Evolutionary conservation across 805 yeast species (phyloP).

Genomic region (Cyberlindnera nakhonratchasimensis): DNA sequence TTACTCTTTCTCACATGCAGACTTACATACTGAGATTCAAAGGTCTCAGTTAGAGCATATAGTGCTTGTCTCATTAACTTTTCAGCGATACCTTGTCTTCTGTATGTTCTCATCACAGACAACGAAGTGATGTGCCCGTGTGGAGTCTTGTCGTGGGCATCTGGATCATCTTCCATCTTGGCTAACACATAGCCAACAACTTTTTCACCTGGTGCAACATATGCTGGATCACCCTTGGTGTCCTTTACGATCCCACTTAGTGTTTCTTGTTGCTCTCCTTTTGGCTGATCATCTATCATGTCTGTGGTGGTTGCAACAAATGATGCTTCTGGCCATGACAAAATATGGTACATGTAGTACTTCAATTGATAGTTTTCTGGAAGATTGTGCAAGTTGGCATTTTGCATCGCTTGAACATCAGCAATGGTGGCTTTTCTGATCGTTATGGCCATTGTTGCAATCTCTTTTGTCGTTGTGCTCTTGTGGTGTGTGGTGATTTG

Average conservation of each 20-base stretch:
- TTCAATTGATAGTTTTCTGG: conserved; percentile 94
- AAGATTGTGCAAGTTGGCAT: conserved; percentile 83
- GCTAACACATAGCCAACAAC: conserved; percentile 95
- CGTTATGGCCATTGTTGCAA: conserved; percentile 64
- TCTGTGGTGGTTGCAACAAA: conserved; percentile 78
- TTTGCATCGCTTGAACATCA: conserved; percentile 94
- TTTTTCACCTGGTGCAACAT: conserved; percentile 65
- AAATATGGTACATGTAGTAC: conserved; percentile 88
- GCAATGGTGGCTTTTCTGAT: conserved; percentile 83
- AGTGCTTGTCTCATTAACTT: conserved; percentile 83
- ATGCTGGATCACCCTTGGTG: conserved; percentile 58
- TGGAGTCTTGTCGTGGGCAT: conserved; percentile 61
- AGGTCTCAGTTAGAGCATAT: conserved; percentile 76
- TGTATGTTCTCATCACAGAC: conserved; percentile 91
- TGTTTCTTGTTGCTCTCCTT: conserved; percentile 16
- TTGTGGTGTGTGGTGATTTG: not conserved
- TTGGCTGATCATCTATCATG: conserved; percentile 23
- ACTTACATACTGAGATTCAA: conserved; percentile 78
- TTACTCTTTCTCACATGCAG: conserved; percentile 92
- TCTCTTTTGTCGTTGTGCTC: not conserved
- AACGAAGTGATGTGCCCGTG: conserved; percentile 94
- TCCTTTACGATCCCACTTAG: conserved; percentile 9
- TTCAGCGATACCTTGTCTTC: conserved; percentile 94
- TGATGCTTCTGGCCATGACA: conserved; percentile 97
- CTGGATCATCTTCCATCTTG: conserved; percentile 94